Evolutionary conservation across 345 rosid species (phyloP).

Genomic region (Populus deltoides): DNA sequence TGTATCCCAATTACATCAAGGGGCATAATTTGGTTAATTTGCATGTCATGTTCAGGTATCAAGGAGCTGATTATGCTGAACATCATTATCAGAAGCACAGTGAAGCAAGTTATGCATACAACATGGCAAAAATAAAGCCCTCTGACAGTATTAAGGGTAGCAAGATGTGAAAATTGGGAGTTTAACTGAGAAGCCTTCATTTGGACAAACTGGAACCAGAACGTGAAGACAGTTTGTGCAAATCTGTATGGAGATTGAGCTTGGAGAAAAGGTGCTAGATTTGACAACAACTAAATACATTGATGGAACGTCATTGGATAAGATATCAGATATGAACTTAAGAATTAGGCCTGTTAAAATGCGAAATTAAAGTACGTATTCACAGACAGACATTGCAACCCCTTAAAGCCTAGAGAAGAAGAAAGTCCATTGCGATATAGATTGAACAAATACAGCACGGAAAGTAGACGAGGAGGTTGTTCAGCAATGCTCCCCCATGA

Average conservation of each 20-base stretch:
- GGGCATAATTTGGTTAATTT: neutral
- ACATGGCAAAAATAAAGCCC: neutral
- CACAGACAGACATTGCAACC: too few species aligned
- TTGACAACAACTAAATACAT: neutral
- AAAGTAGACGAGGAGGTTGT: too few species aligned
- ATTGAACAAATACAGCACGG: too few species aligned
- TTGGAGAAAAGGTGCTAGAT: neutral
- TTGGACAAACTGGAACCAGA: neutral
- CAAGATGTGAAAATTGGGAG: neutral
- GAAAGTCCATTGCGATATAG: too few species aligned
- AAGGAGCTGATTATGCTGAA: neutral
- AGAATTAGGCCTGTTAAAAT: too few species aligned
- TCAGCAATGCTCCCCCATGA: too few species aligned
- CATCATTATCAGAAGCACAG: neutral
- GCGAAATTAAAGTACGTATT: too few species aligned
- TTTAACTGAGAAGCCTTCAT: too few species aligned
- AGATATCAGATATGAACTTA: too few species aligned
- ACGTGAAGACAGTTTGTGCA: neutral
- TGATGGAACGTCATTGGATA: neutral
- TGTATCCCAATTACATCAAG: neutral
- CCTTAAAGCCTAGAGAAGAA: too few species aligned
- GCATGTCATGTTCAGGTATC: neutral
- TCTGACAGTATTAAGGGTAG: neutral
- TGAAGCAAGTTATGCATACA: neutral
- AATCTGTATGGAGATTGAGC: neutral